Evolutionary conservation across 352 stramenopile species (phyloP).

Genomic region (Thraustochytrium sp.): DNA sequence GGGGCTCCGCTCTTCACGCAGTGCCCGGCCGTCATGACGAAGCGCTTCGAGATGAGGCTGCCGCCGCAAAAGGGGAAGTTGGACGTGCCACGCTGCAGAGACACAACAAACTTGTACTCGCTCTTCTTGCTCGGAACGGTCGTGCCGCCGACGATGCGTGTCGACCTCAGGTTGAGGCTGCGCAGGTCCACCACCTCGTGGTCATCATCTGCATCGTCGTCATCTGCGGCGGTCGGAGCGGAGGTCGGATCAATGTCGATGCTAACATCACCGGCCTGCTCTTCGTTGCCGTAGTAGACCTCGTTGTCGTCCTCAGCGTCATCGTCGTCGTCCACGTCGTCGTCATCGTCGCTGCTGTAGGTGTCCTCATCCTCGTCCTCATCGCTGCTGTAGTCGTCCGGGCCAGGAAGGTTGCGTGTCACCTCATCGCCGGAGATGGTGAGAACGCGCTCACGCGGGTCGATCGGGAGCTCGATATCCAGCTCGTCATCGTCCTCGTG

Average conservation of each 20-base stretch:
- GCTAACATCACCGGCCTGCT: neutral
- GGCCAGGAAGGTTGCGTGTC: too few relatives aligned
- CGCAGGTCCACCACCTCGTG: neutral
- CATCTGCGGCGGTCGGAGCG: too few relatives aligned
- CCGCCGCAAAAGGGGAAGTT: constrained; percentile 55
- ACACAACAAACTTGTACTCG: constrained; percentile 34
- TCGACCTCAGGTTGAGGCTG: neutral
- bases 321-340: neutral
- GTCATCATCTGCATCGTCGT: neutral
- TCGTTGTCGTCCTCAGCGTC: neutral
- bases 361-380: neutral
- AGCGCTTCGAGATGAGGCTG: constrained; percentile 61
- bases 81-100: constrained; percentile 6
- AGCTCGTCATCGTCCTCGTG: too few relatives aligned
- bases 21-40: constrained; percentile 63
- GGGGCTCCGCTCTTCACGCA: constrained; percentile 54
- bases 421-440: too few relatives aligned
- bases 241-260: neutral
- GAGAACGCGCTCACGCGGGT: too few relatives aligned
- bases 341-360: neutral
- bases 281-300: neutral
- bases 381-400: neutral
- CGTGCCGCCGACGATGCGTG: constrained; percentile 17
- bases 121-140: constrained; percentile 7
- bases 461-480: too few relatives aligned